phyloP scores from a whole-genome alignment of 176 grass and related monocot genomes.

The Canna indica region DNA sequence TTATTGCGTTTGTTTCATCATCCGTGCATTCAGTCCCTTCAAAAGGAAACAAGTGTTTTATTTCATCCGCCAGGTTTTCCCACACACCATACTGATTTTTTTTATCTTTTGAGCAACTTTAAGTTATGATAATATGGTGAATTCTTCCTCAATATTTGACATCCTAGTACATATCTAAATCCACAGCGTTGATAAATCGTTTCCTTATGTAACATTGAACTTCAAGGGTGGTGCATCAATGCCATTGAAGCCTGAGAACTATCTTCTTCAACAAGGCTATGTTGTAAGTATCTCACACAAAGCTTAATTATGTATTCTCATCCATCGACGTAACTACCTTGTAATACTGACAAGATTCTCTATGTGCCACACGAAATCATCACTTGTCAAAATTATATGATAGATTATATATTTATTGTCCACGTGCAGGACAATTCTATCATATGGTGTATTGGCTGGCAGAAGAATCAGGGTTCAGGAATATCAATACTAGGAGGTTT shows the following conservation, averaged over 20 bases:
- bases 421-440: conserved; percentile 55
- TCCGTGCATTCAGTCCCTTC: conserved; percentile 44
- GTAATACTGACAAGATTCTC: not conserved
- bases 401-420: not conserved
- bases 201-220: conserved; percentile 71
- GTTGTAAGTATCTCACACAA: conserved; percentile 33
- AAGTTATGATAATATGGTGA: not conserved
- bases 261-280: conserved; percentile 68
- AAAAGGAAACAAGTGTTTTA: conserved; percentile 75
- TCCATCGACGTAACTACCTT: not conserved
- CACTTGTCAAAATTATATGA: no score
- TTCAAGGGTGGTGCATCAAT: conserved; percentile 65
- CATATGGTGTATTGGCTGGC: conserved; percentile 94
- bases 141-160: not conserved
- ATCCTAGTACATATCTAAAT: conserved; percentile 12
- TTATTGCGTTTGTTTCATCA: conserved; percentile 49
- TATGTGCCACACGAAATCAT: not conserved
- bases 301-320: conserved; percentile 2
- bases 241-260: conserved; percentile 76
- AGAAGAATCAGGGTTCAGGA: conserved; percentile 67
- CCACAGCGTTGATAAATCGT: conserved; percentile 63
- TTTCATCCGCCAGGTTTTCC: conserved; percentile 68
- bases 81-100: not conserved
- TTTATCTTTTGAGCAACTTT: conserved; percentile 11
- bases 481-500: conserved; percentile 94